Conservation (phyloP, 2,329 filamentous ascomycete species). For the Colletotrichum sojae region DNA sequence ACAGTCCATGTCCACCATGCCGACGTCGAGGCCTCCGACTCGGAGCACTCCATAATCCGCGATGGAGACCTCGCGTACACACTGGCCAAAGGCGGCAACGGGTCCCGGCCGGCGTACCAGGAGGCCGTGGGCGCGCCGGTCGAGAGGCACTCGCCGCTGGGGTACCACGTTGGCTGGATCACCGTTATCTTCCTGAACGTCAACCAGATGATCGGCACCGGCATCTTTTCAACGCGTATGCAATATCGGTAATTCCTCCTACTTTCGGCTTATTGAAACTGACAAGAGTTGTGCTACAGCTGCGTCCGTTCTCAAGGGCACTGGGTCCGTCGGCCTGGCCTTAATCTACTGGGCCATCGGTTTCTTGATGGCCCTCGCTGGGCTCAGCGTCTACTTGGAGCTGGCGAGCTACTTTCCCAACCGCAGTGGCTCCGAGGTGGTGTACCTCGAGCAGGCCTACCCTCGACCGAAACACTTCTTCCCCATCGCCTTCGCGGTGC, state of each 20-base stretch:
- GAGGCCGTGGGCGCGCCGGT: constrained; percentile 74
- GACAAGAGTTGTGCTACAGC: constrained; percentile 54
- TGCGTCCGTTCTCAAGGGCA: constrained; percentile 67
- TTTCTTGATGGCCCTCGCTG: constrained; percentile 68
- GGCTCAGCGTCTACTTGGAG: constrained; percentile 74
- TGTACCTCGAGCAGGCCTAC: constrained; percentile 78
- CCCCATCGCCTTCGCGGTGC: constrained; percentile 74
- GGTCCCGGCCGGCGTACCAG: constrained; percentile 66
- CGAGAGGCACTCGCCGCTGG: constrained; percentile 70
- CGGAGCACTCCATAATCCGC: constrained; percentile 46
- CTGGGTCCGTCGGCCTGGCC: constrained; percentile 73
- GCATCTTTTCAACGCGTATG: constrained; percentile 75
- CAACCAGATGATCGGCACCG: constrained; percentile 74
- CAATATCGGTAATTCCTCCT: too few relatives aligned
- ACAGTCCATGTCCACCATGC: not conserved
- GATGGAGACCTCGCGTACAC: constrained; percentile 60
- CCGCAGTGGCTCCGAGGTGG: constrained; percentile 75
- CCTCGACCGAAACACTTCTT: constrained; percentile 75
- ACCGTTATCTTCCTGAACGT: constrained; percentile 74
- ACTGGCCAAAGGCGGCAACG: constrained; percentile 62
- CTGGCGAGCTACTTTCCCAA: constrained; percentile 76
- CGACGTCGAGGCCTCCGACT: constrained; percentile 42
- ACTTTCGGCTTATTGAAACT: not conserved
- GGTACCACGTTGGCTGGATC: constrained; percentile 69
- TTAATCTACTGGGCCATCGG: constrained; percentile 77